These are phyloP conservation scores for Royoungia palumana DNA, from an alignment of 768 basidiomycete genomes.

Conservation along the genomic window DNA sequence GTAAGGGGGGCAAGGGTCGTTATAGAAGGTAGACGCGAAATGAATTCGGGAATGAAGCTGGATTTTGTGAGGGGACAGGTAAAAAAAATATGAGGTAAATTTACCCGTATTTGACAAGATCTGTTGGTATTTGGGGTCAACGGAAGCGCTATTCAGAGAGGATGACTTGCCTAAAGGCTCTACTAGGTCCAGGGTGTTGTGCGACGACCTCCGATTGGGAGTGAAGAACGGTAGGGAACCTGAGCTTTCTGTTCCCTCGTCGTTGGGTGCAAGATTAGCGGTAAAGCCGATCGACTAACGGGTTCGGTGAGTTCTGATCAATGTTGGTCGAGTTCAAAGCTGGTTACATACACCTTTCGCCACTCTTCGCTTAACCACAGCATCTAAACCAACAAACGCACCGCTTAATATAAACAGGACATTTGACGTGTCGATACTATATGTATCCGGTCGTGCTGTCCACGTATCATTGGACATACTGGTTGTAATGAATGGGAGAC, in stretches of 20 bases:
- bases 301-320: background rate
- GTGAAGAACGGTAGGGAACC: slow-evolving; percentile 70
- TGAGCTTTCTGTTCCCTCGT: slow-evolving; percentile 36
- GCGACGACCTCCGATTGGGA: slow-evolving; percentile 55
- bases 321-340: background rate
- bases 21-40: slow-evolving; percentile 89
- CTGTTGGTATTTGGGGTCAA: slow-evolving; percentile 34
- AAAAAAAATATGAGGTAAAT: background rate
- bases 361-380: slow-evolving; percentile 71
- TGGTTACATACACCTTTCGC: slow-evolving; percentile 71
- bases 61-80: slow-evolving; percentile 2
- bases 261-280: slow-evolving; percentile 44
- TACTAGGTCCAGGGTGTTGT: slow-evolving; percentile 60
- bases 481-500: background rate
- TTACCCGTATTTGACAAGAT: slow-evolving; percentile 84
- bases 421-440: slow-evolving; percentile 83
- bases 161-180: slow-evolving; percentile 59
- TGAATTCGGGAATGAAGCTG: slow-evolving; percentile 93
- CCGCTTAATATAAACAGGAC: slow-evolving; percentile 94
- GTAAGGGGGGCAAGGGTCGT: slow-evolving; percentile 80
- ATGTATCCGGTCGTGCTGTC: slow-evolving; percentile 61
- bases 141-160: background rate
- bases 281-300: slow-evolving; percentile 89
- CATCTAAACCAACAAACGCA: slow-evolving; percentile 91
- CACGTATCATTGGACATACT: background rate